These are phyloP conservation scores for Wickerhamomyces bisporus DNA, from an alignment of 805 yeast species.

Conservation along the genomic window DNA sequence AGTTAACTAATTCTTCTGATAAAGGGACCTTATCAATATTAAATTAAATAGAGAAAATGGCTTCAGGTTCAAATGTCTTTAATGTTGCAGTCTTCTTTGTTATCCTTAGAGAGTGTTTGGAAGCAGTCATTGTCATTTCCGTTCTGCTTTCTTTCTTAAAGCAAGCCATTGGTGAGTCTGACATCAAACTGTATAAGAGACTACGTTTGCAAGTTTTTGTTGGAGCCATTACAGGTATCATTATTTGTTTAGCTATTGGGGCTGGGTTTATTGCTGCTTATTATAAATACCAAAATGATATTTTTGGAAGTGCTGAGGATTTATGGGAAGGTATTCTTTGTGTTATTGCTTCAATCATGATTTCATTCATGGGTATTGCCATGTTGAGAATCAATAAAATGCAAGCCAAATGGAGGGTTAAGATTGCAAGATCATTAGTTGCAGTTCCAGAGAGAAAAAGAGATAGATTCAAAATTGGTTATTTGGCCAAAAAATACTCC, in stretches of 20 bases:
- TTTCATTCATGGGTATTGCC: conserved; percentile 92
- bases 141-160: conserved; percentile 87
- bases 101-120: conserved; percentile 89
- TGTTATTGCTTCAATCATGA: conserved; percentile 83
- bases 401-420: conserved; percentile 96
- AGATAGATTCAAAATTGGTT: conserved; percentile 50
- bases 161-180: conserved; percentile 67
- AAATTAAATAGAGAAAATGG: too few relatives aligned
- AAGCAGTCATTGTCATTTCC: conserved; percentile 88
- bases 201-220: conserved; percentile 80
- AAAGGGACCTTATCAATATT: too few relatives aligned
- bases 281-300: conserved; percentile 72
- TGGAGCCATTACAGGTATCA: conserved; percentile 70
- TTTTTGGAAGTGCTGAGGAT: conserved; percentile 86
- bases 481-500: conserved; percentile 66
- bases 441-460: conserved; percentile 45
- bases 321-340: conserved; percentile 97
- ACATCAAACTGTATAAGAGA: conserved; percentile 51
- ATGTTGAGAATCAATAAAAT: conserved; percentile 93
- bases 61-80: conserved; percentile 15
- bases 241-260: conserved; percentile 80
- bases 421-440: conserved; percentile 80
- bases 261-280: conserved; percentile 93
- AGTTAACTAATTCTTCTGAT: too few relatives aligned
- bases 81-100: conserved; percentile 69